These are phyloP conservation scores for Echria macrotheca DNA, from an alignment of 495 filamentous ascomycete genomes.

Conservation along the genomic window DNA sequence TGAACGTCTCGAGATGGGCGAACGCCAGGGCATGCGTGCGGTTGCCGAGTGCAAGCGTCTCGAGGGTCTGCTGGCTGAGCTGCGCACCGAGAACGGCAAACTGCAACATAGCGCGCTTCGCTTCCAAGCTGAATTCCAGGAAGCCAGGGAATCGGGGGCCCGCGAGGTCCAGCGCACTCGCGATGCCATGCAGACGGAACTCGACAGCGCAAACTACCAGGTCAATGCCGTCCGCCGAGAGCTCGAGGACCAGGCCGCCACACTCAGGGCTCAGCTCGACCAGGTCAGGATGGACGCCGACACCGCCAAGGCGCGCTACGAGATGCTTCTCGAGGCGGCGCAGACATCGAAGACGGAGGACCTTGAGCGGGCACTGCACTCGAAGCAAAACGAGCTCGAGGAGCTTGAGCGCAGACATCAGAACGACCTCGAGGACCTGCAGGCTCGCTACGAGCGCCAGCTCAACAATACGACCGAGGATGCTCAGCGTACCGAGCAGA, in stretches of 20 bases:
- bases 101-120: slow-evolving; percentile 58
- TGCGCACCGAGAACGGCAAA: slow-evolving; percentile 64
- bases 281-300: slow-evolving; percentile 67
- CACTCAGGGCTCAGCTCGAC: slow-evolving; percentile 65
- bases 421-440: slow-evolving; percentile 59
- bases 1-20: slow-evolving; percentile 65
- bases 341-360: slow-evolving; percentile 55
- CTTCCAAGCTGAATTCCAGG: slow-evolving; percentile 77
- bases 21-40: slow-evolving; percentile 59
- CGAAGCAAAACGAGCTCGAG: slow-evolving; percentile 58
- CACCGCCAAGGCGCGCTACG: slow-evolving; percentile 64
- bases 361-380: slow-evolving; percentile 64
- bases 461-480: slow-evolving; percentile 67
- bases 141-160: slow-evolving; percentile 69
- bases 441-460: slow-evolving; percentile 66
- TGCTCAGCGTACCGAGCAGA: slow-evolving; percentile 60
- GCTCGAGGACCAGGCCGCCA: slow-evolving; percentile 65
- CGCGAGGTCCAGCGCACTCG: slow-evolving; percentile 74
- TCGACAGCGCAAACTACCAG: slow-evolving; percentile 75
- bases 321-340: slow-evolving; percentile 73
- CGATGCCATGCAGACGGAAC: slow-evolving; percentile 69
- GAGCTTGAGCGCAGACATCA: slow-evolving; percentile 68
- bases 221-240: slow-evolving; percentile 73
- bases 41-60: slow-evolving; percentile 56
- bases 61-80: slow-evolving; percentile 55